Evolutionary conservation across 2,329 filamentous ascomycete genomes (phyloP).

Genomic region (Fusarium hainanense): DNA sequence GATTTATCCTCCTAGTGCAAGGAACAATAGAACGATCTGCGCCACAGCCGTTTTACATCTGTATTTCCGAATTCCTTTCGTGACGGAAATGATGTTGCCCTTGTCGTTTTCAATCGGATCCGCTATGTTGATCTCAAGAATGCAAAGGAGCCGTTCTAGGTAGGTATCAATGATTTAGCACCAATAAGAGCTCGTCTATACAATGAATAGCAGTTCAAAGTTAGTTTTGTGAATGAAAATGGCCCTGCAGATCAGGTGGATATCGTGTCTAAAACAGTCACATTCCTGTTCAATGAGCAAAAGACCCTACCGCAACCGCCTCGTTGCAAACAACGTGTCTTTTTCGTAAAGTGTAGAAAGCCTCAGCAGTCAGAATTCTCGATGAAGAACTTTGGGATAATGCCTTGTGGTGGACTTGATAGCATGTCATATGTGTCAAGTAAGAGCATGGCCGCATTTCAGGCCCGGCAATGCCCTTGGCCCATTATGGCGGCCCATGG

Average conservation of each 20-base stretch:
- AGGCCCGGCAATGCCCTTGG: slow-evolving; percentile 15
- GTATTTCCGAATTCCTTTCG: slow-evolving; percentile 24
- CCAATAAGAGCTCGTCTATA: neutral
- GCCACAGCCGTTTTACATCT: slow-evolving; percentile 17
- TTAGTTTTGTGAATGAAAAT: neutral
- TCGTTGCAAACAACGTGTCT: neutral
- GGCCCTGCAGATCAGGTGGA: neutral
- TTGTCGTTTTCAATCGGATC: neutral
- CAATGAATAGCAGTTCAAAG: neutral
- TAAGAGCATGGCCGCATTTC: slow-evolving; percentile 4
- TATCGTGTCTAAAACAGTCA: neutral
- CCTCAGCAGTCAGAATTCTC: neutral
- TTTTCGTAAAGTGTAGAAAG: neutral
- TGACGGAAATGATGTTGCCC: neutral
- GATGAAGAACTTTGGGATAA: neutral
- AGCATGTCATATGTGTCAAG: slow-evolving; percentile 1
- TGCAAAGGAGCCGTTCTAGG: neutral
- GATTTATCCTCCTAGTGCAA: neutral
- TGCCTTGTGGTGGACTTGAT: slow-evolving; percentile 7
- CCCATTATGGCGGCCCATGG: slow-evolving; percentile 17
- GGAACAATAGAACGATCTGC: slow-evolving; percentile 18
- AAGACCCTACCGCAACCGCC: slow-evolving; percentile 1
- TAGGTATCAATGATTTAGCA: neutral
- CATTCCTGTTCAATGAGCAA: slow-evolving; percentile 9
- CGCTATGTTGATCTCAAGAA: slow-evolving; percentile 1